Conservation (phyloP, 257 asterid genomes). For the Sherardia arvensis region DNA sequence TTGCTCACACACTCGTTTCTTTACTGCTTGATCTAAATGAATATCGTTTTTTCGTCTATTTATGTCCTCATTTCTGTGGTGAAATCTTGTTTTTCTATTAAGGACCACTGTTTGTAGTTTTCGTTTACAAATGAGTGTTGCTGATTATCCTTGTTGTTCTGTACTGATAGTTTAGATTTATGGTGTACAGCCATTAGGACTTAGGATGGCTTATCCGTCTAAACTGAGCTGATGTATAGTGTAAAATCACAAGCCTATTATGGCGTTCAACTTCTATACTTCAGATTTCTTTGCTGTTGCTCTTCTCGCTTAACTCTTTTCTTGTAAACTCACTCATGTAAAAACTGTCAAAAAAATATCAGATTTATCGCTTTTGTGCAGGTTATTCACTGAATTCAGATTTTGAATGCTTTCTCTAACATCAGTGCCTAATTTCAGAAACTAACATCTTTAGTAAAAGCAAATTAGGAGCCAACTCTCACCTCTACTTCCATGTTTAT, state of each 20-base stretch:
- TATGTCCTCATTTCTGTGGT: neutral
- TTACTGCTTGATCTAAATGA: no score
- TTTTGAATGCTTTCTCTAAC: neutral
- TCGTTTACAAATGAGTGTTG: neutral
- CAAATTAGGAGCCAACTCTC: neutral
- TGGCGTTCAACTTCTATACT: no score
- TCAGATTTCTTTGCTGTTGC: no score
- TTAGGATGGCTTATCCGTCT: no score
- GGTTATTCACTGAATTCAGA: neutral
- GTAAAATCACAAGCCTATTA: no score
- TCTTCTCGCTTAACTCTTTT: no score
- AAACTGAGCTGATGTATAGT: no score
- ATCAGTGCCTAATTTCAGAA: neutral
- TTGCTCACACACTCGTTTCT: no score
- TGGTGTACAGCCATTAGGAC: neutral
- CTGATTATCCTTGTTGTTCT: neutral
- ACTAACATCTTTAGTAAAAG: neutral
- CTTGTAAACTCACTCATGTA: no score
- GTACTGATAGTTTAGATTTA: no score
- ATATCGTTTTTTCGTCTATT: no score
- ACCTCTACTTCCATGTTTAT: conserved; percentile 6
- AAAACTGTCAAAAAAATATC: neutral
- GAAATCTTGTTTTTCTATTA: neutral
- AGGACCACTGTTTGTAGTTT: no score
- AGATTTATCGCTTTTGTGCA: neutral